Percentiles rank a stretch among this genome's conserved stretches.
Conservation (phyloP, 495 filamentous ascomycete species). For the Thermochaetoides thermophila region DNA sequence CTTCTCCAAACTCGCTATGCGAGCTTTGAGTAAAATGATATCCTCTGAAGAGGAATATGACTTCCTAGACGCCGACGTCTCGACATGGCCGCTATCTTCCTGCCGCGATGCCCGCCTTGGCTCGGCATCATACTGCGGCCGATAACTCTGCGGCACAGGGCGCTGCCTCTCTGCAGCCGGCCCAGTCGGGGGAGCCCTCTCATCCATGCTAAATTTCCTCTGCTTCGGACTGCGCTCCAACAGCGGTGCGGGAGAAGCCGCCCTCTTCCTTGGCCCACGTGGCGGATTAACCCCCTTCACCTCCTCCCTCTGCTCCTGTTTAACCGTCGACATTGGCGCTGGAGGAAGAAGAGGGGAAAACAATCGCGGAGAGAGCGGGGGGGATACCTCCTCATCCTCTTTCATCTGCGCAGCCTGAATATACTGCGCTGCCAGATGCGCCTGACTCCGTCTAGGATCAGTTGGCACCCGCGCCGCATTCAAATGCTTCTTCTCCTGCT, state of each 20-base stretch:
- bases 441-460: background rate
- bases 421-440: background rate
- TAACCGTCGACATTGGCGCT: background rate
- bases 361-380: background rate
- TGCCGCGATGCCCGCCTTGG: too few species aligned
- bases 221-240: too few species aligned
- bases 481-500: slow-evolving; percentile 4
- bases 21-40: background rate
- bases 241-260: too few species aligned
- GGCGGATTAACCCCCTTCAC: too few species aligned
- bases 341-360: background rate
- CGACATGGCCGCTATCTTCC: too few species aligned
- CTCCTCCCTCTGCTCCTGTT: too few species aligned
- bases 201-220: too few species aligned
- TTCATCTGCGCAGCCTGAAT: background rate
- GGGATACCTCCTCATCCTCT: background rate
- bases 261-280: too few species aligned
- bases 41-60: background rate
- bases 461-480: slow-evolving; percentile 7
- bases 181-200: too few species aligned
- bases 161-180: too few species aligned
- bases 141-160: too few species aligned
- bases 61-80: background rate
- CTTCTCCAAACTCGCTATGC: slow-evolving; percentile 3
- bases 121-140: too few species aligned